These are phyloP conservation scores for Elsinoe arachidis DNA, from an alignment of 2,329 filamentous ascomycete genomes.

Conservation along the genomic window DNA sequence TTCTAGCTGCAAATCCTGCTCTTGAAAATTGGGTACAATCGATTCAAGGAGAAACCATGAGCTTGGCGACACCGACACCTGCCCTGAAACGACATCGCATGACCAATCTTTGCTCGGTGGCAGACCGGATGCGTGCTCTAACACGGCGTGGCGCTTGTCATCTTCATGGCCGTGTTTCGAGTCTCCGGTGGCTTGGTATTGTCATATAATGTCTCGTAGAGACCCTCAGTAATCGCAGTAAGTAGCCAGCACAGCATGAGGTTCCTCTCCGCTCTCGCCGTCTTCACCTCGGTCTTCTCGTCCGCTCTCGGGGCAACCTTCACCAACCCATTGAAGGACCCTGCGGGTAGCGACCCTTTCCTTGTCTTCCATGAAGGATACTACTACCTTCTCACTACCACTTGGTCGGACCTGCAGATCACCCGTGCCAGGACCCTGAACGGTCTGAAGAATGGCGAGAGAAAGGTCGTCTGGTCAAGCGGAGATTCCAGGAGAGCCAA, in stretches of 20 bases:
- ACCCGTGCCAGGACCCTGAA: constrained; percentile 46
- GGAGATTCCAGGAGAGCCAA: constrained; percentile 44
- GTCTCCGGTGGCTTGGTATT: constrained; percentile 1
- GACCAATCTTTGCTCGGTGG: neutral
- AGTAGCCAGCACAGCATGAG: constrained; percentile 14
- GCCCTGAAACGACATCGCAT: neutral
- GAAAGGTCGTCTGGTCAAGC: constrained; percentile 44
- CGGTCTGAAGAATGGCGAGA: constrained; percentile 46
- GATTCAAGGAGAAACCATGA: neutral
- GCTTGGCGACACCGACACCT: neutral
- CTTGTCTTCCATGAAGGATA: constrained; percentile 46
- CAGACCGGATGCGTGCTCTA: neutral
- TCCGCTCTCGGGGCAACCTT: constrained; percentile 32
- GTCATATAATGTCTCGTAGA: neutral
- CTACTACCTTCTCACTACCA: constrained; percentile 51
- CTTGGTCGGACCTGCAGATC: constrained; percentile 49
- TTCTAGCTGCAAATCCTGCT: neutral
- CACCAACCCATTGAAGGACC: constrained; percentile 45
- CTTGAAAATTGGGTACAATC: neutral
- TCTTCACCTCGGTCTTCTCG: constrained; percentile 10
- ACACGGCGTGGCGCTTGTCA: neutral
- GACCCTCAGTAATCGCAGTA: constrained; percentile 23
- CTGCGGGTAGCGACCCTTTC: constrained; percentile 46
- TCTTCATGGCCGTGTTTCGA: neutral
- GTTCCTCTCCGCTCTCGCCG: constrained; percentile 9